These are phyloP conservation scores for Colletotrichum spinosum DNA, from an alignment of 2,329 filamentous ascomycete species.

Conservation along the genomic window DNA sequence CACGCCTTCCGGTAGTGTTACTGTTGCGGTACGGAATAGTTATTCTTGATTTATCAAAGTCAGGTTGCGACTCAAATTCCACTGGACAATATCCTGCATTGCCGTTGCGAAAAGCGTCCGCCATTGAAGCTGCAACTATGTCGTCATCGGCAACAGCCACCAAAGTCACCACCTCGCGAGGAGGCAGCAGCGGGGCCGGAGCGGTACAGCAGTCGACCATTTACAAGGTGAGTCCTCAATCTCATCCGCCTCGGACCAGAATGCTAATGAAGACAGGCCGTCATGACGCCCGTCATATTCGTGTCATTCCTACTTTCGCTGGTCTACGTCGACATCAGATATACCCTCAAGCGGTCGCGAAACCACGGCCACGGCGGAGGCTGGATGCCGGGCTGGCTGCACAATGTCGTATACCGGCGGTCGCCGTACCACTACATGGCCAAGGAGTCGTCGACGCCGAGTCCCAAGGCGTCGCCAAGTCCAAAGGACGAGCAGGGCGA, in stretches of 20 bases:
- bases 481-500: slow-evolving; percentile 40
- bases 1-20: too few species aligned
- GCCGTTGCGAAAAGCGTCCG: too few species aligned
- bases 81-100: too few species aligned
- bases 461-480: slow-evolving; percentile 1
- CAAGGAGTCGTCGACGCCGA: slow-evolving; percentile 28
- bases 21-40: too few species aligned
- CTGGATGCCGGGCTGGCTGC: slow-evolving; percentile 54
- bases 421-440: slow-evolving; percentile 52
- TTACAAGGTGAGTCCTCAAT: slow-evolving; percentile 40
- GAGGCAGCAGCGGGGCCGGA: slow-evolving; percentile 26
- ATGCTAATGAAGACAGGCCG: slow-evolving; percentile 45
- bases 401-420: slow-evolving; percentile 53
- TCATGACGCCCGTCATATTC: slow-evolving; percentile 74
- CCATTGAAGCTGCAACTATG: slow-evolving; percentile 14
- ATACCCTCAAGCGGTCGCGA: slow-evolving; percentile 62
- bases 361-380: slow-evolving; percentile 45
- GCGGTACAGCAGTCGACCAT: slow-evolving; percentile 38
- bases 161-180: slow-evolving; percentile 28
- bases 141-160: slow-evolving; percentile 39
- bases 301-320: slow-evolving; percentile 75
- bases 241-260: background rate
- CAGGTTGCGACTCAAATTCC: too few species aligned
- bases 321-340: slow-evolving; percentile 68
- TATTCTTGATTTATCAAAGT: too few species aligned